Evolutionary conservation across 2,329 filamentous ascomycete species (phyloP).

Genomic region (Cucurbitaria berberidis): DNA sequence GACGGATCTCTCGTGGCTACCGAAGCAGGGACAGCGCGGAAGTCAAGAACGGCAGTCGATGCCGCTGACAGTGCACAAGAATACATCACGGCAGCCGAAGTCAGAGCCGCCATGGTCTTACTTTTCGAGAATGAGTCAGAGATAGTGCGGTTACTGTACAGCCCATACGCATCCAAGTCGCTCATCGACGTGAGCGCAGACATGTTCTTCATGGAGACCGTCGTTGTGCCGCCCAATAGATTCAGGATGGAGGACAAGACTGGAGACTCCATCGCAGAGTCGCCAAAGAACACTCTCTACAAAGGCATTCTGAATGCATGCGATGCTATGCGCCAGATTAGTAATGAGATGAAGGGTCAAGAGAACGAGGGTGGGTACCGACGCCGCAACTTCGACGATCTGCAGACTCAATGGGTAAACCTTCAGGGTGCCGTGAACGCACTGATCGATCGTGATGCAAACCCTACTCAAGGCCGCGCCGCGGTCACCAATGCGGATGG

Average conservation of each 20-base stretch:
- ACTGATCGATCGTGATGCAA: slow-evolving; percentile 88
- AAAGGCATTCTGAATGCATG: slow-evolving; percentile 81
- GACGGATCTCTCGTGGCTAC: slow-evolving; percentile 62
- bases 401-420: slow-evolving; percentile 81
- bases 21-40: slow-evolving; percentile 48
- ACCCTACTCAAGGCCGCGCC: slow-evolving; percentile 78
- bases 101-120: slow-evolving; percentile 75
- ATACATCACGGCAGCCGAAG: slow-evolving; percentile 83
- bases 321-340: slow-evolving; percentile 74
- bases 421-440: slow-evolving; percentile 91
- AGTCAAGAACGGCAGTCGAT: slow-evolving; percentile 49
- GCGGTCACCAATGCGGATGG: slow-evolving; percentile 84
- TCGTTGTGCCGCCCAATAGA: slow-evolving; percentile 90
- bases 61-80: slow-evolving; percentile 60
- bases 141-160: slow-evolving; percentile 83
- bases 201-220: slow-evolving; percentile 90
- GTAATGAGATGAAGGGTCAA: slow-evolving; percentile 67
- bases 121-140: slow-evolving; percentile 90
- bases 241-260: slow-evolving; percentile 87
- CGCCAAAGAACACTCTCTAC: slow-evolving; percentile 86
- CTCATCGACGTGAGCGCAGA: slow-evolving; percentile 68
- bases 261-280: slow-evolving; percentile 83
- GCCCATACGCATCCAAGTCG: slow-evolving; percentile 70
- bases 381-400: slow-evolving; percentile 71
- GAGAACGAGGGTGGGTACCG: slow-evolving; percentile 50